Base-by-base conservation (phyloP, 805 yeast species). In the Alloascoidea hylecoeti region DNA sequence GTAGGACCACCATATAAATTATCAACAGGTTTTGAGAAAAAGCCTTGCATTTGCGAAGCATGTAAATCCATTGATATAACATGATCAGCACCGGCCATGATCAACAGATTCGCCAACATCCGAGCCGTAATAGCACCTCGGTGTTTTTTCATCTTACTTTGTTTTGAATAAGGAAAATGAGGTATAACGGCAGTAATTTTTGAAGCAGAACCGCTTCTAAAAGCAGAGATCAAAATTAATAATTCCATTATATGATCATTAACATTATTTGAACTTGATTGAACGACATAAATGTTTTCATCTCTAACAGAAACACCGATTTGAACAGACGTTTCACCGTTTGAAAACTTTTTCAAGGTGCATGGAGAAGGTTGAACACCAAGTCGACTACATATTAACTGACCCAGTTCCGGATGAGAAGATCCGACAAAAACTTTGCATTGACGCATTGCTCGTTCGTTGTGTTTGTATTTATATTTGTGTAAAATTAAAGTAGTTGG, bases 21-120 rank as follows among this genome's bases (percentile, higher is more conserved):
- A 58, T 92, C 99, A 17, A 92, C 98, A 0, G 99, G 98, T 50
- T 86, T 88, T 23, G 94, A 72, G 65, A 92, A 92, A 55, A 92
- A 92, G 12, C 99, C 99, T 64, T 92, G 98, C 98, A 92, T 92
- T 61, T 92, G 99, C 27, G 95, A 78, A 17, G 99, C 98, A 49
- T 74, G 78, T 47, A 92, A 65, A 55, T 92, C 99, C 96, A 92
- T 88, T 2, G 96, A 84, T 32, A 92, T 89, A 41, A 92, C 94
- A 59, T 92, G 99, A 60, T 92, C 97, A 17, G 97, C 98, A 48
- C 99, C 99, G 3, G 98, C 97, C 94, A 92, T 94, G 41, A 86
- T 76, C 45, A 92, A 65, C 52, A 92, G 63, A 50, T 92, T 92
- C 43, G 99, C 97, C 54, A 92, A 70, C 97, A 92, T 63, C 55